Base-by-base conservation (phyloP, 2,329 filamentous ascomycete genomes). In the Furcasterigmium furcatum region DNA sequence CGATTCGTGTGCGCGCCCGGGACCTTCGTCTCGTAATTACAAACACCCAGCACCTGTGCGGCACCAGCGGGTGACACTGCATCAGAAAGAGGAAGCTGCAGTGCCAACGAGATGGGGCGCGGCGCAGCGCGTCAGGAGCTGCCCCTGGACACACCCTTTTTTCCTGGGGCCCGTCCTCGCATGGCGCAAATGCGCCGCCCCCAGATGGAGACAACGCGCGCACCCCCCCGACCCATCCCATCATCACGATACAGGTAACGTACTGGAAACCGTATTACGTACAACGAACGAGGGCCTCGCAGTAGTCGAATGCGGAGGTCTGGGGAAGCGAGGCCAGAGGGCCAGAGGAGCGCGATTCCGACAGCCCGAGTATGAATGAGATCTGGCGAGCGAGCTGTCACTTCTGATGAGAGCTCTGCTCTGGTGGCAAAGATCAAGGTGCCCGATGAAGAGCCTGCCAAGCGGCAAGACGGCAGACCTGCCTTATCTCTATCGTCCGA, bases 1-100 rank as follows among this genome's bases (percentile, higher is more conserved):
- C n/a, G n/a, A n/a, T n/a, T n/a, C n/a, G n/a, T n/a, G n/a, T n/a
- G n/a, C n/a, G n/a, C n/a, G n/a, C n/a, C n/a, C n/a, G n/a, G n/a
- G n/a, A n/a, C n/a, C n/a, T n/a, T n/a, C n/a, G n/a, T n/a, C n/a
- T n/a, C n/a, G n/a, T n/a, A n/a, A n/a, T n/a, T n/a, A n/a, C n/a
- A n/a, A n/a, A n/a, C n/a, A n/a, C n/a, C n/a, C n/a, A n/a, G n/a
- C n/a, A n/a, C n/a, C n/a, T n/a, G n/a, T n/a, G n/a, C n/a, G n/a
- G n/a, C n/a, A n/a, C n/a, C n/a, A n/a, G n/a, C n/a, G n/a, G n/a
- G 34, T 36, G 16, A 36, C 34, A 36, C 34, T 36, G 8, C 34
- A 36, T 16, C 34, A 36, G 34, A 36, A 36, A 36, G n/a, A 36
- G 34, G 34, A 36, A 36, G 34, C 34, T 36, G n/a, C n/a, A n/a